Conservation (phyloP, 495 filamentous ascomycete species). For the Tuber microsphaerosporum region DNA sequence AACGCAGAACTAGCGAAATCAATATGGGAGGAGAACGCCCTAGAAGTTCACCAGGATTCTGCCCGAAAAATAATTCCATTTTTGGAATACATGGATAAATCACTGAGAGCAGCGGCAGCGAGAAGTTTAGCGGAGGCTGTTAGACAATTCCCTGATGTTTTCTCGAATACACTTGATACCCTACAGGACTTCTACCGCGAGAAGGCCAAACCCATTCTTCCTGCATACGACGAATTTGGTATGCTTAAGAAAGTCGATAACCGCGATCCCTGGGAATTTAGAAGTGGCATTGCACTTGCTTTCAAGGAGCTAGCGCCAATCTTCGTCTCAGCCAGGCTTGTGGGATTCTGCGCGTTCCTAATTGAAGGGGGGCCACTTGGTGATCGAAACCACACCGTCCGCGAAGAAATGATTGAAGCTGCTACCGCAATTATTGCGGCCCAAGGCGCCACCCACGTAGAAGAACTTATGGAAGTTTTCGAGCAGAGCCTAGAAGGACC, state of each 20-base stretch:
- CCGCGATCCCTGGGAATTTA: slow-evolving; percentile 78
- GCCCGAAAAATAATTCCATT: slow-evolving; percentile 68
- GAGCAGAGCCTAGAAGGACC: slow-evolving; percentile 75
- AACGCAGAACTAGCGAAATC: slow-evolving; percentile 73
- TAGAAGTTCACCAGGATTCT: slow-evolving; percentile 58
- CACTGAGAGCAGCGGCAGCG: slow-evolving; percentile 76
- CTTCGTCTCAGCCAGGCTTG: slow-evolving; percentile 62
- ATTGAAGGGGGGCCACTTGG: slow-evolving; percentile 76
- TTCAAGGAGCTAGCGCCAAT: slow-evolving; percentile 68
- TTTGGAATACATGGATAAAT: slow-evolving; percentile 65
- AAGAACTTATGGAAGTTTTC: slow-evolving; percentile 84
- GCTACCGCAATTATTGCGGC: slow-evolving; percentile 71
- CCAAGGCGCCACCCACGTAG: slow-evolving; percentile 71
- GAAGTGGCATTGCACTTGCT: slow-evolving; percentile 79
- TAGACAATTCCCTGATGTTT: slow-evolving; percentile 51
- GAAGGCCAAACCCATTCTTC: slow-evolving; percentile 69
- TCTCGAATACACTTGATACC: slow-evolving; percentile 53
- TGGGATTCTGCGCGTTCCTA: slow-evolving; percentile 72
- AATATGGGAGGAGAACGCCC: slow-evolving; percentile 90
- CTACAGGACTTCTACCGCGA: slow-evolving; percentile 65
- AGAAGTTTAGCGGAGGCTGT: slow-evolving; percentile 70
- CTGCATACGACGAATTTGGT: slow-evolving; percentile 80
- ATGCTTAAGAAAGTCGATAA: slow-evolving; percentile 81
- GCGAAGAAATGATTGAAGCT: slow-evolving; percentile 87
- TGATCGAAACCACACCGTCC: slow-evolving; percentile 67